Base-by-base conservation (phyloP, 306 rosid species). In the Trifolium fragiferum region DNA sequence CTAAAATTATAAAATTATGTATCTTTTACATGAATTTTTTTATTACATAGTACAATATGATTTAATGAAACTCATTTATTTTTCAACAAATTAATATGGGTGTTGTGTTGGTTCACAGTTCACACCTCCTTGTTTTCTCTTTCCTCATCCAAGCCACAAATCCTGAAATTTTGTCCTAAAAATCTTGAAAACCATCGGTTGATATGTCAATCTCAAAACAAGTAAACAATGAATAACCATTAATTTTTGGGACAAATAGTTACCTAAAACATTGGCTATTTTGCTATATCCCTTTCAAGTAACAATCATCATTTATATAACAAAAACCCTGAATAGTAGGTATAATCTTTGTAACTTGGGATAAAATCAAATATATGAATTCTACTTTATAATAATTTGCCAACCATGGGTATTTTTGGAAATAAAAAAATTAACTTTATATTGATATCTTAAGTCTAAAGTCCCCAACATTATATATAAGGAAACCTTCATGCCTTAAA, bases 371-470 rank as follows among this genome's bases (percentile, higher is more conserved):
- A 38, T 30, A 19, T 38, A 54, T 83, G 46, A 7, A 66, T 74
- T 66, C 69, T 69, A 72, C 44, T 58, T 37, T 51, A 68, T 59
- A 57, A 79, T 75, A 78, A 75, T 76, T 71, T 60, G 1, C 61
- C 64, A 76, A 67, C 66, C 73, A 83, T 7, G 81, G 86, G 64
- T 25, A 76, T 41, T 79, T 72, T 54, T 7, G 82, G 78, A 50
- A 83, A 59, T 12, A 0, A 1, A 19, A 58, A 16, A 25, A 25
- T 30, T 4, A 11, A 25, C 16, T 47, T 5, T 6, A 58, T 27
- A 5, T 25, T 3, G 3, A 58, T 58, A 58, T 32, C 40, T 49
- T 50, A 58, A 58, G 37, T 58, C 65, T 16, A 43, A 38, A 2
- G 6, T 30, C 33, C 60, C 64, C 5, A 30, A n/a, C 7, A 46